Base-by-base conservation (phyloP, 1,139 yeast genomes). In the Zygoascus hellenicus region DNA sequence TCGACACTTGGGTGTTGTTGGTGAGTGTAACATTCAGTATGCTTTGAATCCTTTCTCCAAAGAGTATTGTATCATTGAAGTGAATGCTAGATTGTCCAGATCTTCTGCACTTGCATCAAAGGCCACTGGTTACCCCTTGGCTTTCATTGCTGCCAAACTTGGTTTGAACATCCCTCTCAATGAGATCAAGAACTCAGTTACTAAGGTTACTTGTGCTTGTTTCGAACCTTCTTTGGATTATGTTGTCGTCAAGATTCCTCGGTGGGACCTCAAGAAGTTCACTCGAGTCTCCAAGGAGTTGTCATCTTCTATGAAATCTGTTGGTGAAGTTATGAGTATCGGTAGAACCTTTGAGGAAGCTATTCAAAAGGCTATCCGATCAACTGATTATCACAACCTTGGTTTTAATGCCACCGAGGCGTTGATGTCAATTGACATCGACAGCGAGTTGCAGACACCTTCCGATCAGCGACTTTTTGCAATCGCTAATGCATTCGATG, bases 341-440 rank as follows among this genome's bases (percentile, higher is more conserved):
- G 98, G 98, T 65, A 80, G 98, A 70, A 92, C 96, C 13, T 92
- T 92, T 59, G 98, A 92, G 70, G 98, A 92, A 68, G 96, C 98
- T 37, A 87, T 92, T 55, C 98, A 92, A 72, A 92, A 92, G 72
- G 98, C 97, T 48, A 90, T 92, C 57, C 81, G 98, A 69, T 89
- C 97, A 13, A 88, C 95, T 40, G 98, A 92, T 65, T 90, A 90
- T 68, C 90, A 86, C 58, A 90, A 92, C 73, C 74, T 89, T 60
- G 98, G 98, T 51, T 94, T 94, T 80, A 86, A 82, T 66, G 78
- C 83, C 61, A 88, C 95, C 49, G 87, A 81, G 55, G 92, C 92
- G 43, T 74, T 84, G 60, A 81, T 87, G 88, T 83, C 92, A 26
- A 83, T 88, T 62, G 95, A 89, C 61, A 84, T 90, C 58, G 98